These are phyloP conservation scores for Hymenoscyphus repandus DNA, from an alignment of 2,329 filamentous ascomycete species.

Conservation along the genomic window DNA sequence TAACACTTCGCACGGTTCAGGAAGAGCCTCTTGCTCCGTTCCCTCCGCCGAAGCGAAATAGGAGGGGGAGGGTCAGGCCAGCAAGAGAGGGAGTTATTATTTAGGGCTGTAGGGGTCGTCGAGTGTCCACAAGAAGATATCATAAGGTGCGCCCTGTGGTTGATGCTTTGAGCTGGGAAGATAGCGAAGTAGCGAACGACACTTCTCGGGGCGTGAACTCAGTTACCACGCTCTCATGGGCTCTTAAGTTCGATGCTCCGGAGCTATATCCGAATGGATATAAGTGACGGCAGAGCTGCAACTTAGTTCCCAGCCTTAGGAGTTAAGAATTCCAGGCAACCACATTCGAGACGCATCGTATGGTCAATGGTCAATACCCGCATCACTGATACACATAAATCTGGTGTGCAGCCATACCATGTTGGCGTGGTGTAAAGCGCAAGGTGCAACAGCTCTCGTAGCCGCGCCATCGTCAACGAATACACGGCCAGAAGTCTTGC, in stretches of 20 bases:
- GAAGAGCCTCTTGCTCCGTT: constrained; percentile 1
- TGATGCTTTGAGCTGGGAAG: too few species aligned
- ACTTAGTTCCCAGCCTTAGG: background rate
- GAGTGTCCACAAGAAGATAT: too few species aligned
- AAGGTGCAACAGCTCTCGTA: background rate
- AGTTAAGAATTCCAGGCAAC: background rate
- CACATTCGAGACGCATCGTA: background rate
- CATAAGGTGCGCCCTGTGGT: background rate
- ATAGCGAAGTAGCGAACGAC: too few species aligned
- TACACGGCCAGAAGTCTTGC: background rate
- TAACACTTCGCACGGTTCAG: background rate
- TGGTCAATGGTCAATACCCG: background rate
- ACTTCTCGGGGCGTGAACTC: too few species aligned
- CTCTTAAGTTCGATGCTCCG: background rate
- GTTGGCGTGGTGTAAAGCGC: background rate
- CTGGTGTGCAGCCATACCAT: too few species aligned
- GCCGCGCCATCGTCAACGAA: background rate
- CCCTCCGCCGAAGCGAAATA: background rate
- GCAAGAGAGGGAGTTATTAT: background rate
- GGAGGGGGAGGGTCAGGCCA: background rate
- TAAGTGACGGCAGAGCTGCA: too few species aligned
- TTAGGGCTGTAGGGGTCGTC: constrained; percentile 1
- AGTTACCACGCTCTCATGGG: too few species aligned
- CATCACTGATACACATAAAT: too few species aligned
- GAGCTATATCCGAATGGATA: too few species aligned